Evolutionary conservation across 768 basidiomycete species (phyloP).

Genomic region (Agrocybe praecox): DNA sequence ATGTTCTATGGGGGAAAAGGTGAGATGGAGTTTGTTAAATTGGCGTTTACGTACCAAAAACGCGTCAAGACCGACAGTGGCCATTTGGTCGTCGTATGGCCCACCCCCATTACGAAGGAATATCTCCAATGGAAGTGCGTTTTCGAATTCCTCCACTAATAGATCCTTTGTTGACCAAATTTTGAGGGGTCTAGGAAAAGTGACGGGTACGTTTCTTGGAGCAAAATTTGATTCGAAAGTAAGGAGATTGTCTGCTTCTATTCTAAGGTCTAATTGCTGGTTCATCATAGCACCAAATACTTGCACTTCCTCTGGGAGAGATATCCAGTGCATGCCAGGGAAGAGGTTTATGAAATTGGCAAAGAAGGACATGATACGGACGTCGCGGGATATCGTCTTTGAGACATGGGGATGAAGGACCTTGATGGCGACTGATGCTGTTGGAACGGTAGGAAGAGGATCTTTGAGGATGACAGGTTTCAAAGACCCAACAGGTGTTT

Average conservation of each 20-base stretch:
- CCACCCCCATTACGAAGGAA: conserved; percentile 93
- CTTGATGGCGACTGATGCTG: conserved; percentile 92
- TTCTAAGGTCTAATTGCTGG: conserved; percentile 87
- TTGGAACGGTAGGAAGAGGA: conserved; percentile 74
- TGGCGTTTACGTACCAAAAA: conserved; percentile 73
- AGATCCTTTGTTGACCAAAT: conserved; percentile 82
- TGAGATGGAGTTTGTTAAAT: neutral
- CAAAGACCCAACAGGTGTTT: conserved; percentile 46
- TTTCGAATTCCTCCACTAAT: conserved; percentile 90
- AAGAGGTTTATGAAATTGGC: conserved; percentile 74
- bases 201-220: conserved; percentile 76
- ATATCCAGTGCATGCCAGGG: conserved; percentile 96
- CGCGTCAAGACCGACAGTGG: conserved; percentile 91
- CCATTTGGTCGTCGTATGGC: conserved; percentile 86
- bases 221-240: conserved; percentile 88
- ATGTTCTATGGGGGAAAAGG: conserved; percentile 68
- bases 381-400: conserved; percentile 84
- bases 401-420: conserved; percentile 87
- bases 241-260: conserved; percentile 87
- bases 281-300: conserved; percentile 98
- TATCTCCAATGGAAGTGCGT: conserved; percentile 85
- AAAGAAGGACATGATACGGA: conserved; percentile 95
- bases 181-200: conserved; percentile 87
- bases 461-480: conserved; percentile 60
- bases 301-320: conserved; percentile 90